Base-by-base conservation (phyloP, 148 eudicot species). In the Rhododendron vialii region DNA sequence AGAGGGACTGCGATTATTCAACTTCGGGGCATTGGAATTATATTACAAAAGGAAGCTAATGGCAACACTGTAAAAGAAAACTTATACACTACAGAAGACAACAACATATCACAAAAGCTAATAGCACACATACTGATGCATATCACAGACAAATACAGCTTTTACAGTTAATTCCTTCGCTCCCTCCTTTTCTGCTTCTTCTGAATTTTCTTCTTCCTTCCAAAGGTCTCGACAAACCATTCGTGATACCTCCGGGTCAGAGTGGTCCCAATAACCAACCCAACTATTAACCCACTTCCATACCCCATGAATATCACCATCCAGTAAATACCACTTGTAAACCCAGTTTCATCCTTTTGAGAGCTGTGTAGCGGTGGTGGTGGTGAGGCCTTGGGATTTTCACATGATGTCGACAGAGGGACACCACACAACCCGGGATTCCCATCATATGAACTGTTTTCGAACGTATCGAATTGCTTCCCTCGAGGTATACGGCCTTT, bases 231-330 rank as follows among this genome's bases (percentile, higher is more conserved):
- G 1, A 78, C 35, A 18, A 87, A 81, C 69, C 69, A 53, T 8
- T 81, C 61, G 14, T 67, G 61, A 33, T 84, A 5, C 48, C 84
- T 81, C 0, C 17, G 2, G 2, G 71, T 84, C 1, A 87, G 48
- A 7, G 1, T 41, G 1, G 63, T 84, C 53, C 92, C 90, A 35
- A 84, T 53, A 0, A 87, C 57, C n/a, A 82, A 53, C 28, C 93
- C 93, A 53, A 87, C 82, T 0, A 88, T 26, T 0, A 77, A 4
- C 53, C 90, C 93, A 78, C 89, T 55, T 26, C 41, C 55, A 65
- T 47, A 84, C 20, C 93, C 93, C 24, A 45, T 4, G 7, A 6
- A 4, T 85, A 84, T 85, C 69, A 88, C 73, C 26, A 87, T 71
- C 91, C 93, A 91, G 51, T 84, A 89, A 22, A 85, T 28, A 33